Percentiles rank a stretch among this genome's conserved stretches.
These are phyloP conservation scores for Alternaria brassicae DNA, from an alignment of 2,329 filamentous ascomycete genomes.

Conservation along the genomic window DNA sequence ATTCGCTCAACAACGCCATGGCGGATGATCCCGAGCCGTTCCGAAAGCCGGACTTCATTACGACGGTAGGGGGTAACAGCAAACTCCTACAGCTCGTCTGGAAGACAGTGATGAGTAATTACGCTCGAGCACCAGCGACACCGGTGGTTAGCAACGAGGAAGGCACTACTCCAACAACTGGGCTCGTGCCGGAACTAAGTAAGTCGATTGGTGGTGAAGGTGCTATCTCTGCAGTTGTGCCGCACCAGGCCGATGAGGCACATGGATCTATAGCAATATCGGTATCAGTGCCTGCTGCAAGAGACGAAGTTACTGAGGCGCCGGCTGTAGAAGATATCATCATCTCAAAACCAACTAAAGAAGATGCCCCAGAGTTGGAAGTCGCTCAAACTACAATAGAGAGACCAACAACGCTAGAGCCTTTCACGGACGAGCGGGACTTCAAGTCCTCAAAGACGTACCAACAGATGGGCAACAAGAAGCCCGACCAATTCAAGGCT, in stretches of 20 bases:
- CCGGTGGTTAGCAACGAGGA: background rate
- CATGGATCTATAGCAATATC: background rate
- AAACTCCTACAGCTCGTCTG: constrained; percentile 38
- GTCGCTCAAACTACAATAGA: constrained; percentile 10
- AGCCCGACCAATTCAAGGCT: background rate
- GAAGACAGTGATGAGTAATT: constrained; percentile 37
- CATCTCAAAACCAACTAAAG: background rate
- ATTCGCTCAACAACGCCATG: constrained; percentile 28
- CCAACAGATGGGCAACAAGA: constrained; percentile 21
- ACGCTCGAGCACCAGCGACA: constrained; percentile 2
- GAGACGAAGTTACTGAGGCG: background rate
- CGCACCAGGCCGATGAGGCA: background rate
- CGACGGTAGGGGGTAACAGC: constrained; percentile 35
- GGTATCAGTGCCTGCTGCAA: background rate
- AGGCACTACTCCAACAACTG: constrained; percentile 5
- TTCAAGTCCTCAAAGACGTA: constrained; percentile 25
- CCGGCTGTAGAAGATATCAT: background rate
- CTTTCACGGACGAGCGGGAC: constrained; percentile 26
- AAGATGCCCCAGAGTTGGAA: background rate
- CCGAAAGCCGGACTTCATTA: constrained; percentile 30
- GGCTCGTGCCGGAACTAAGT: background rate
- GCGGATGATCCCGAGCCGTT: constrained; percentile 33
- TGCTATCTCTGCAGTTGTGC: background rate
- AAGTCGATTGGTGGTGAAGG: background rate
- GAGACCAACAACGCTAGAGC: constrained; percentile 12